Percentiles rank a stretch among this genome's conserved stretches.
Conservation (phyloP, 2,329 filamentous ascomycete genomes). For the Colletotrichum sp. region DNA sequence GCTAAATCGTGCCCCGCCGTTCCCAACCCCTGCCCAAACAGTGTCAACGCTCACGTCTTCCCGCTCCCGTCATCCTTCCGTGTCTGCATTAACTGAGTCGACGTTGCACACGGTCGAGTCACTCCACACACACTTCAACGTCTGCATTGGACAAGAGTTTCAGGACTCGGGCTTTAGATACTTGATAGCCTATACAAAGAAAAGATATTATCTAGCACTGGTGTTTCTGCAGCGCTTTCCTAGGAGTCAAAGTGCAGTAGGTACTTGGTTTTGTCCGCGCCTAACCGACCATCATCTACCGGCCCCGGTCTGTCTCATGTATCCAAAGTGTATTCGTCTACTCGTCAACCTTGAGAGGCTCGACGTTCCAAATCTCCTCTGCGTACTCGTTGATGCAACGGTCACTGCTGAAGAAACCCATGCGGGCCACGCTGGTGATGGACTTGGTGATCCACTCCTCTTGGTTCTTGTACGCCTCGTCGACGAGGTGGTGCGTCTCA, state of each 20-base stretch:
- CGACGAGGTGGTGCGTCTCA: conserved; percentile 88
- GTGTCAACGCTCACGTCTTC: background rate
- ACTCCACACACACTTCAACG: background rate
- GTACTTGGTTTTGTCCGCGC: background rate
- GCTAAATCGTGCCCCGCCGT: background rate
- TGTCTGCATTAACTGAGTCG: background rate
- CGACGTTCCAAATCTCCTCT: conserved; percentile 95
- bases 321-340: background rate
- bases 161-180: background rate
- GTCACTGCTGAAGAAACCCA: conserved; percentile 98
- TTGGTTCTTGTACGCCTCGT: conserved; percentile 89
- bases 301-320: background rate
- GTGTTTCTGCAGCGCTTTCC: background rate
- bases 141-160: background rate
- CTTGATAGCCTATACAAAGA: conserved; percentile 12
- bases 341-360: conserved; percentile 68
- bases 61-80: background rate
- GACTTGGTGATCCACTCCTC: conserved; percentile 92
- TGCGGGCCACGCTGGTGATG: conserved; percentile 86
- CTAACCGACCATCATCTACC: background rate
- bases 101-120: background rate
- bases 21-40: background rate
- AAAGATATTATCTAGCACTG: conserved; percentile 17
- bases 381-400: conserved; percentile 98
- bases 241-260: background rate